Percentiles rank a stretch among this genome's conserved stretches.
Evolutionary conservation across 305 asterid species (phyloP).

Genomic region (Fraxinus velutina): DNA sequence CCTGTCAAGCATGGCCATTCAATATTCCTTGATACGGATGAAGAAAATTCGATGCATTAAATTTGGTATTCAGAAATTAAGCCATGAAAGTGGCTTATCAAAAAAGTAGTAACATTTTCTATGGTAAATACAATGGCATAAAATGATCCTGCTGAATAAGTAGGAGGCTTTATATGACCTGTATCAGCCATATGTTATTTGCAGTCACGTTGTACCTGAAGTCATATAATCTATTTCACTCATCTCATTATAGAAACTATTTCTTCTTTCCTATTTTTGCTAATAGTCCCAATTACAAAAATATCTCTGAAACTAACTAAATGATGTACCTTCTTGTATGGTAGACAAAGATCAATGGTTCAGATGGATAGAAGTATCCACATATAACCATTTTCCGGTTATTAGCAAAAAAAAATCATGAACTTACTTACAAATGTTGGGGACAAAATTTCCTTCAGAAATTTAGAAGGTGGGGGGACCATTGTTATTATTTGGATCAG

Average conservation of each 20-base stretch:
- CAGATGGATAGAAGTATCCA: neutral
- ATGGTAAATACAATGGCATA: neutral
- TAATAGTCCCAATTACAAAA: neutral
- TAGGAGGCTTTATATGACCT: neutral
- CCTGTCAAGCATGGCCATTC: neutral
- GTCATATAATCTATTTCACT: neutral
- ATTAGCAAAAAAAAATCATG: neutral
- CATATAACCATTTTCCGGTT: neutral
- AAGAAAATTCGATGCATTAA: neutral
- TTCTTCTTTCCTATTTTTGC: slow-evolving; percentile 3
- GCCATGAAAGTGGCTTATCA: neutral
- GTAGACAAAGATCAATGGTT: neutral
- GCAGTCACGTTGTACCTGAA: neutral
- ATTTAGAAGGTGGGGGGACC: neutral
- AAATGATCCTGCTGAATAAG: neutral
- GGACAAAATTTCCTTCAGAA: slow-evolving; percentile 2
- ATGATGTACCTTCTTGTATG: slow-evolving; percentile 12
- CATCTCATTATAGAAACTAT: neutral
- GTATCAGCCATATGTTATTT: neutral
- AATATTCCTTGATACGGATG: neutral
- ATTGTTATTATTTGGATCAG: neutral
- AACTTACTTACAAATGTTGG: neutral
- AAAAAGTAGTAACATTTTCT: neutral
- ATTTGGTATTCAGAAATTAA: slow-evolving; percentile 8
- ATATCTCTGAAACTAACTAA: neutral